A percentile compares a stretch with the other conserved stretches of the same genome.
Evolutionary conservation across 106 monocot species (phyloP).

Genomic region (Allium fistulosum): DNA sequence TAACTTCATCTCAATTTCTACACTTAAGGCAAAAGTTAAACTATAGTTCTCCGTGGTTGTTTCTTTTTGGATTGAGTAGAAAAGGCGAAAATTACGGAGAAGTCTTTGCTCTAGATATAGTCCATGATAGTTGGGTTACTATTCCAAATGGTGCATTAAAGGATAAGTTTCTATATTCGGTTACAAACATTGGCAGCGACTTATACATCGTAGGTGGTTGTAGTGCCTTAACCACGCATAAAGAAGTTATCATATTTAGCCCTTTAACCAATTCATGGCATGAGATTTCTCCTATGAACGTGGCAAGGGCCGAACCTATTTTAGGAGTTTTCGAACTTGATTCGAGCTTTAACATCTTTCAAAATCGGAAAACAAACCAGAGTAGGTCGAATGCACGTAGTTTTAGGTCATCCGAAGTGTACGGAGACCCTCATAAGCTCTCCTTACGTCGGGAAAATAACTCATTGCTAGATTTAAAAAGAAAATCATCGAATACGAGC

Average conservation of each 20-base stretch:
- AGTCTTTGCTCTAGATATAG: constrained; percentile 62
- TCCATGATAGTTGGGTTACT: constrained; percentile 42
- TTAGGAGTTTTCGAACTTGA: constrained; percentile 62
- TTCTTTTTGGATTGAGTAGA: constrained; percentile 54
- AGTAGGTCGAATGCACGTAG: constrained; percentile 13
- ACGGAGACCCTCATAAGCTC: constrained; percentile 61
- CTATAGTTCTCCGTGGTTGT: constrained; percentile 52
- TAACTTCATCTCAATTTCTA: constrained; percentile 41
- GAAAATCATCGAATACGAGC: constrained; percentile 5
- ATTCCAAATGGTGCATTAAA: constrained; percentile 27
- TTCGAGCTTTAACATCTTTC: constrained; percentile 24
- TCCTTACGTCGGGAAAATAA: constrained; percentile 39
- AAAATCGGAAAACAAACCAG: constrained; percentile 4
- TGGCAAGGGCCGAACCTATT: constrained; percentile 46
- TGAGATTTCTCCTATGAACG: constrained; percentile 54
- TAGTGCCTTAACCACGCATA: constrained; percentile 37
- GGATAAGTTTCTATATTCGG: constrained; percentile 56
- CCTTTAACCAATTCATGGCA: constrained; percentile 51
- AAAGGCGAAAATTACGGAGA: constrained; percentile 26
- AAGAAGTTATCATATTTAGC: constrained; percentile 54
- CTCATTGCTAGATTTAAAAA: constrained; percentile 5
- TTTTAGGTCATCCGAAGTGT: constrained; percentile 46
- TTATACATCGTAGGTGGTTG: constrained; percentile 76
- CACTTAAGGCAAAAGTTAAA: constrained; percentile 25
- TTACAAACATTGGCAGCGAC: constrained; percentile 43